Base-by-base conservation (phyloP, 2,329 filamentous ascomycete species). In the Juglanconis sp. region DNA sequence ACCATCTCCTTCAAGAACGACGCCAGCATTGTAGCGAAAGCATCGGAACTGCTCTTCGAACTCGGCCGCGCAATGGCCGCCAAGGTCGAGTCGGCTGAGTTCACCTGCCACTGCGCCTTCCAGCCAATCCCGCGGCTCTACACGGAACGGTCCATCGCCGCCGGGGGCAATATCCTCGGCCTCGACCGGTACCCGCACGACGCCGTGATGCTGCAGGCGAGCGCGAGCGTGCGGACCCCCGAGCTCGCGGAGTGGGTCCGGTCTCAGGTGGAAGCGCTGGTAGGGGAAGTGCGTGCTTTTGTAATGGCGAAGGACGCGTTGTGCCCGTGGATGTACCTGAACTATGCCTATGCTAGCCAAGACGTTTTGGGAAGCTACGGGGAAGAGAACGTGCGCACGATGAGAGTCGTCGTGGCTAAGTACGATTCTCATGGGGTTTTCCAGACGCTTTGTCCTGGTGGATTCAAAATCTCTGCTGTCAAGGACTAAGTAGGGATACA, bases 391-490 rank as follows among this genome's bases (percentile, higher is more conserved):
- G 1, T 52, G 13, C 13, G n/a, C 6, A 5, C 11, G 9, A 51
- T 57, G 8, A 5, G 38, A 5, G 30, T 34, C 30, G 48, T 30
- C 8, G 47, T 24, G 5, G 48, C 38, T 30, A 57, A 36, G 31
- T 57, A 57, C 44, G 55, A 57, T 5, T 47, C 56, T 3, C 8
- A 52, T 6, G 48, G 31, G 3, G 32, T 57, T 5, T 57, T 57
- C 15, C 56, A 52, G n/a, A 11, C 30, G 4, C 38, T 57, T 6
- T 57, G 56, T n/a, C 15, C 48, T 38, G 48, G 48, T 2, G 48
- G 48, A 2, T 46, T 51, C 31, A 57, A 57, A 30, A 42, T 57
- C 3, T 42, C 55, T 2, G 13, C 8, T 24, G 31, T 30, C 32
- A 32, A 13, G 49, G 30, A 36, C 35, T 38, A n/a, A n/a, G n/a